phyloP scores from a whole-genome alignment of 2,329 filamentous ascomycete genomes.

The Hymenoscyphus salicellus region DNA sequence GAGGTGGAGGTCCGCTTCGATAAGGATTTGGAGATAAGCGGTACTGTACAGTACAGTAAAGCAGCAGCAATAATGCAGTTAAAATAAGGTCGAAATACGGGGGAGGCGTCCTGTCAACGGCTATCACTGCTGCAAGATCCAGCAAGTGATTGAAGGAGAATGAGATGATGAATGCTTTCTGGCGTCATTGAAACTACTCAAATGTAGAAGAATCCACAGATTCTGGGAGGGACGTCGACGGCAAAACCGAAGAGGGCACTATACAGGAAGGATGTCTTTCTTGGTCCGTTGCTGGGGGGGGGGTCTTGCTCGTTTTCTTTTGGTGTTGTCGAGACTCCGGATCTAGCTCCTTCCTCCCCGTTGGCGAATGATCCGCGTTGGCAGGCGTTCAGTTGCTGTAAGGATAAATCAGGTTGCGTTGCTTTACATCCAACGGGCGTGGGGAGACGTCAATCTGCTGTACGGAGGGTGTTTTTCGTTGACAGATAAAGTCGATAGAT shows the following conservation, averaged over 20 bases:
- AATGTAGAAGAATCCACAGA: background rate
- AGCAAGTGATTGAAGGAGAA: slow-evolving; percentile 34
- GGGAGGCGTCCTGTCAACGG: slow-evolving; percentile 19
- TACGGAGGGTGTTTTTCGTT: background rate
- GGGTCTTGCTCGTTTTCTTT: too few species aligned
- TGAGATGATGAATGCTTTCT: slow-evolving; percentile 29
- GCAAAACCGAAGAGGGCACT: background rate
- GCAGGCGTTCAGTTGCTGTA: too few species aligned
- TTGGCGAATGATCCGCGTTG: too few species aligned
- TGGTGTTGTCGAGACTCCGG: too few species aligned
- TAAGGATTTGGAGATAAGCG: slow-evolving; percentile 1
- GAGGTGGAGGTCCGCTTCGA: slow-evolving; percentile 2
- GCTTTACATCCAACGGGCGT: too few species aligned
- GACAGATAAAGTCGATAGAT: slow-evolving; percentile 6
- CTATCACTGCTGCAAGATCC: slow-evolving; percentile 28
- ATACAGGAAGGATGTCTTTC: background rate
- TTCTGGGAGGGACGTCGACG: background rate
- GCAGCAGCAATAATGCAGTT: background rate
- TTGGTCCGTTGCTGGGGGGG: too few species aligned
- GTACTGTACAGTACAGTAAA: background rate
- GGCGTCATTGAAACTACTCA: slow-evolving; percentile 31
- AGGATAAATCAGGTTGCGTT: too few species aligned
- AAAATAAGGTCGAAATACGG: slow-evolving; percentile 3
- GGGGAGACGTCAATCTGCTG: background rate
- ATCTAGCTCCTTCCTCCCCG: too few species aligned